Evolutionary conservation across 1,284 basidiomycete genomes (phyloP).

Genomic region (Melampsora larici-populina): DNA sequence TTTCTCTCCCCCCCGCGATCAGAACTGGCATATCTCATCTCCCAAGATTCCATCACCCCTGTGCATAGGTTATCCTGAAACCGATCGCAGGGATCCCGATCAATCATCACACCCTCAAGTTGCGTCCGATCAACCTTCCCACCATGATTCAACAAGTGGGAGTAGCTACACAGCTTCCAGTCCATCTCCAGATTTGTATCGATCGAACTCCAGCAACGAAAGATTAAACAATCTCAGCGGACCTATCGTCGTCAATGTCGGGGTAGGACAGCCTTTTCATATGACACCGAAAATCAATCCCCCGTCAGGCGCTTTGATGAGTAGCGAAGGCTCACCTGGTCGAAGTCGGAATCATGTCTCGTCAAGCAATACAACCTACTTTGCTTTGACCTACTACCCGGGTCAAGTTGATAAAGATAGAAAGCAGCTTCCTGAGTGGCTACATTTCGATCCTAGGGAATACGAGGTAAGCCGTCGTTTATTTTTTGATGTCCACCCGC

Average conservation of each 20-base stretch:
- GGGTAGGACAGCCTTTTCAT: constrained; percentile 39
- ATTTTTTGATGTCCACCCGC: neutral
- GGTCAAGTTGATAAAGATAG: constrained; percentile 12
- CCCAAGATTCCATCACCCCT: constrained; percentile 5
- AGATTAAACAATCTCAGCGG: neutral
- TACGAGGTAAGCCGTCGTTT: constrained; percentile 19
- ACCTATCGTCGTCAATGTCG: constrained; percentile 18
- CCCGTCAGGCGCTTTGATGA: neutral
- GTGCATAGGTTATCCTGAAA: neutral
- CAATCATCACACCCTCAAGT: constrained; percentile 5
- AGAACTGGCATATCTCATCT: neutral
- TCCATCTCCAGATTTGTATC: neutral
- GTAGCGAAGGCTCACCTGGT: neutral
- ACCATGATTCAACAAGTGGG: neutral
- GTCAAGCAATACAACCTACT: neutral
- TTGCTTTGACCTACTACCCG: constrained; percentile 30
- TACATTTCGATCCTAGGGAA: constrained; percentile 41
- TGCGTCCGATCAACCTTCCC: neutral
- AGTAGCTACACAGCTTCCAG: neutral
- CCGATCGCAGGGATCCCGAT: constrained; percentile 10
- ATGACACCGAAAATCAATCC: constrained; percentile 38
- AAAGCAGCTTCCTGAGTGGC: constrained; percentile 40
- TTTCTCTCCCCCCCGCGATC: constrained; percentile 32
- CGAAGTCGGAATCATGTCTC: neutral
- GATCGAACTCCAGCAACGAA: neutral